Evolutionary conservation across 177 flowering plant species (phyloP).

Genomic region (Vitis hybrid): DNA sequence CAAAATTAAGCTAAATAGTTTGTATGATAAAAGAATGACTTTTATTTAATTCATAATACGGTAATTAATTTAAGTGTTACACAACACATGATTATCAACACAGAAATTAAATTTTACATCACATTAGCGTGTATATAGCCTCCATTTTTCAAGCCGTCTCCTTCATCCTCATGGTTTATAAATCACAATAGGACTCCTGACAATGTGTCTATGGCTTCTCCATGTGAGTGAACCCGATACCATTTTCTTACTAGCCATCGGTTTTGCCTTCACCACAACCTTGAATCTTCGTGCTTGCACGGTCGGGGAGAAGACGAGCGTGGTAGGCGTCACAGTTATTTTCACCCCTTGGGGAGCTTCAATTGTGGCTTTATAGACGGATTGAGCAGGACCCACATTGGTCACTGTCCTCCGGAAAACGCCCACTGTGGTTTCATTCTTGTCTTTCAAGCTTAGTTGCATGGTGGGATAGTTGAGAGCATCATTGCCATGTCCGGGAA

Average conservation of each 20-base stretch:
- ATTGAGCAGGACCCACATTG: constrained; percentile 54
- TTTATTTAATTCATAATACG: too few species aligned
- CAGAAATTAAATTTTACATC: too few species aligned
- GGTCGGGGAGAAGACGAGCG: constrained; percentile 34
- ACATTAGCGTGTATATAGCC: too few species aligned
- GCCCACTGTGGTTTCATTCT: constrained; percentile 20
- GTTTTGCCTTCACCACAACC: constrained; percentile 49
- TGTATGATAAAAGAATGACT: too few species aligned
- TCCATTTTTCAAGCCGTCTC: background rate
- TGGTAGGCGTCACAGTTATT: constrained; percentile 52
- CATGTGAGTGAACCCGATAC: constrained; percentile 56
- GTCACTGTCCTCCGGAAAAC: constrained; percentile 55
- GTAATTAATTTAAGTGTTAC: too few species aligned
- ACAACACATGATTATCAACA: too few species aligned
- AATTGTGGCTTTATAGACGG: constrained; percentile 53
- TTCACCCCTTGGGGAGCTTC: constrained; percentile 51
- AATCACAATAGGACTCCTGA: constrained; percentile 68
- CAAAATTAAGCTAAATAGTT: too few species aligned
- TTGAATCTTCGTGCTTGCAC: constrained; percentile 43
- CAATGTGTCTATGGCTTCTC: constrained; percentile 40
- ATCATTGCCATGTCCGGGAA: constrained; percentile 52
- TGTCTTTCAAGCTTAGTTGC: constrained; percentile 39
- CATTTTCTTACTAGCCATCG: constrained; percentile 12
- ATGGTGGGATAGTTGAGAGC: constrained; percentile 75
- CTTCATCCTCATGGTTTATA: constrained; percentile 16